Conservation (phyloP, 1,284 basidiomycete species). For the Sparassis latifolia region DNA sequence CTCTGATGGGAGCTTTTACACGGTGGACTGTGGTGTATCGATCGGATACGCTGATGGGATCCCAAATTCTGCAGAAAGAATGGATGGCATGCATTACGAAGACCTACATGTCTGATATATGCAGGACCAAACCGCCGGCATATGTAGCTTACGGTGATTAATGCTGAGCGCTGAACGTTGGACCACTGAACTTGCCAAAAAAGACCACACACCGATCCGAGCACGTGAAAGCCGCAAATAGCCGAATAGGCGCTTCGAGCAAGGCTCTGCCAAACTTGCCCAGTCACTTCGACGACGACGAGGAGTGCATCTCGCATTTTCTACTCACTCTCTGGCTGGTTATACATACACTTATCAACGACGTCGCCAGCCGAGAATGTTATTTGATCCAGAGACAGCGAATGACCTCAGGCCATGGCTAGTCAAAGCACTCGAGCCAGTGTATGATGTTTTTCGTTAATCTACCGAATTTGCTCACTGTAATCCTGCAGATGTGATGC, state of each 20-base stretch:
- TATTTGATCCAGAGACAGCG: slow-evolving; percentile 56
- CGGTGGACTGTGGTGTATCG: too few species aligned
- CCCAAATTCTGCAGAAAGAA: too few species aligned
- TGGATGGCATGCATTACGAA: background rate
- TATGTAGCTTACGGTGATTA: background rate
- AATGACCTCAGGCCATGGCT: slow-evolving; percentile 79
- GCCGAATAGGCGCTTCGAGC: slow-evolving; percentile 14
- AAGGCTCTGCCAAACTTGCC: slow-evolving; percentile 2
- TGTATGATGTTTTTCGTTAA: slow-evolving; percentile 42
- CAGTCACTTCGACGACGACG: slow-evolving; percentile 9
- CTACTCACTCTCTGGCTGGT: background rate
- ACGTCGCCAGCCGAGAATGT: slow-evolving; percentile 35
- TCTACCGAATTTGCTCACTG: background rate
- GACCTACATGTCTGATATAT: background rate
- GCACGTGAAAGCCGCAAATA: background rate
- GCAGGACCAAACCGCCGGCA: background rate
- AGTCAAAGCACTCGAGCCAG: slow-evolving; percentile 77
- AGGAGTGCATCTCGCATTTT: slow-evolving; percentile 1
- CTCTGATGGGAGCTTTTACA: too few species aligned
- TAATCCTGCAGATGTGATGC: slow-evolving; percentile 77
- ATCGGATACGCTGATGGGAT: too few species aligned
- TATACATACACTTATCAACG: background rate
- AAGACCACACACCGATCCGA: background rate
- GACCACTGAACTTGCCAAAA: background rate
- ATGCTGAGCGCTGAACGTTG: background rate